A percentile compares a stretch with the other conserved stretches of the same genome.
These are phyloP conservation scores for Fusarium veterinarium DNA, from an alignment of 2,329 filamentous ascomycete genomes.

Conservation along the genomic window DNA sequence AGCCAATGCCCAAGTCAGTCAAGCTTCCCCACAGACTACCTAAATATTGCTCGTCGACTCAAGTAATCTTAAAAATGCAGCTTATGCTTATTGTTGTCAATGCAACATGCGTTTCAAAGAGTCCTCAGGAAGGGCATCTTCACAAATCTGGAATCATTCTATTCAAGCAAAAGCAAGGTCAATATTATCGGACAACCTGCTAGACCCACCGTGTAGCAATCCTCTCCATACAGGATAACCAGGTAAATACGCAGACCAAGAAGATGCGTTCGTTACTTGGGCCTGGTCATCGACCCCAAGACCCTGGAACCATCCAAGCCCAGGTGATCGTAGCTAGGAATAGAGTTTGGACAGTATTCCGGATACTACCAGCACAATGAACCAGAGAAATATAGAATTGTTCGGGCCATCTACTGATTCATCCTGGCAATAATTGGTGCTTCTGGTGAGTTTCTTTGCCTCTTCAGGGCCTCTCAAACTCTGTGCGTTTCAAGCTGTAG, in stretches of 20 bases:
- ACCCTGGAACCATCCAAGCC: background rate
- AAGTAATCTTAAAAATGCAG: background rate
- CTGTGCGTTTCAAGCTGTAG: constrained; percentile 20
- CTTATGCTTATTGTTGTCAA: background rate
- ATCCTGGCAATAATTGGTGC: background rate
- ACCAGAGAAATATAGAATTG: background rate
- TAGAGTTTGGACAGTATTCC: background rate
- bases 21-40: background rate
- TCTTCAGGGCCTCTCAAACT: constrained; percentile 4
- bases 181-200: background rate
- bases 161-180: background rate
- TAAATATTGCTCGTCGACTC: background rate
- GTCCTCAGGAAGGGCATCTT: background rate
- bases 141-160: background rate
- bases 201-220: background rate
- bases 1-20: background rate
- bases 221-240: background rate
- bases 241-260: background rate
- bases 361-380: background rate
- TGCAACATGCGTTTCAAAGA: background rate
- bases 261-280: background rate
- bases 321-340: constrained; percentile 2
- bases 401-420: background rate
- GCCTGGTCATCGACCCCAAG: background rate
- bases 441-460: background rate